phyloP scores from a whole-genome alignment of 1,284 basidiomycete genomes.

The Ceratobasidium sp. region DNA sequence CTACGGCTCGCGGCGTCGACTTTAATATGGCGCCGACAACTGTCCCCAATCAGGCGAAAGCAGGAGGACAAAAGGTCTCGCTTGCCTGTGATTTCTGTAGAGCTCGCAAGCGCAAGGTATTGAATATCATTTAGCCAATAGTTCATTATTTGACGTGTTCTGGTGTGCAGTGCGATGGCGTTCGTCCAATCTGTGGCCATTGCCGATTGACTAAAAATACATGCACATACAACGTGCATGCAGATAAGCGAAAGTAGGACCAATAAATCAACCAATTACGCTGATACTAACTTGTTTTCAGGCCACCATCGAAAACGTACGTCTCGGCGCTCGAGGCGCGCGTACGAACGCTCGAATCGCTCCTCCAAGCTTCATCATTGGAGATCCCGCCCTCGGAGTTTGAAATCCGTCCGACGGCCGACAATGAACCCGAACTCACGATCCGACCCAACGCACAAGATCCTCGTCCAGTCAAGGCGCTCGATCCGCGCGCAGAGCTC shows the following conservation, averaged over 20 bases:
- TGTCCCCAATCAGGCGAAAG: constrained; percentile 1
- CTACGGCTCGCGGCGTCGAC: background rate
- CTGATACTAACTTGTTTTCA: background rate
- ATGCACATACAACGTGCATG: constrained; percentile 31
- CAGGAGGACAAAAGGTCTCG: constrained; percentile 23
- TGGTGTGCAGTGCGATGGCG: constrained; percentile 20
- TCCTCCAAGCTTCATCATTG: constrained; percentile 25
- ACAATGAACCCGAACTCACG: constrained; percentile 24
- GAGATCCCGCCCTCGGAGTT: constrained; percentile 29
- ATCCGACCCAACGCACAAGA: background rate
- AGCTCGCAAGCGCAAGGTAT: constrained; percentile 30
- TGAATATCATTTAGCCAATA: background rate
- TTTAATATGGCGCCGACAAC: constrained; percentile 32
- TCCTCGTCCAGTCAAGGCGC: constrained; percentile 7
- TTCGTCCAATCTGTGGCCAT: constrained; percentile 28
- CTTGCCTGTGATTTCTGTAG: constrained; percentile 35
- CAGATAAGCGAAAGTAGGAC: constrained; percentile 33
- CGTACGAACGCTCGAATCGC: constrained; percentile 21
- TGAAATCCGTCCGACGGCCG: constrained; percentile 9
- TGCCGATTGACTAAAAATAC: constrained; percentile 32
- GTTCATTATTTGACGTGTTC: background rate
- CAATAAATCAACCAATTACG: background rate
- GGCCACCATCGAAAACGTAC: constrained; percentile 31
- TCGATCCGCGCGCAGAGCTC: constrained; percentile 18
- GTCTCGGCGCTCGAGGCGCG: constrained; percentile 31